Percentiles rank a stretch among this genome's conserved stretches.
phyloP scores from a whole-genome alignment of 352 stramenopile species.

The Globisporangium paddicum region DNA sequence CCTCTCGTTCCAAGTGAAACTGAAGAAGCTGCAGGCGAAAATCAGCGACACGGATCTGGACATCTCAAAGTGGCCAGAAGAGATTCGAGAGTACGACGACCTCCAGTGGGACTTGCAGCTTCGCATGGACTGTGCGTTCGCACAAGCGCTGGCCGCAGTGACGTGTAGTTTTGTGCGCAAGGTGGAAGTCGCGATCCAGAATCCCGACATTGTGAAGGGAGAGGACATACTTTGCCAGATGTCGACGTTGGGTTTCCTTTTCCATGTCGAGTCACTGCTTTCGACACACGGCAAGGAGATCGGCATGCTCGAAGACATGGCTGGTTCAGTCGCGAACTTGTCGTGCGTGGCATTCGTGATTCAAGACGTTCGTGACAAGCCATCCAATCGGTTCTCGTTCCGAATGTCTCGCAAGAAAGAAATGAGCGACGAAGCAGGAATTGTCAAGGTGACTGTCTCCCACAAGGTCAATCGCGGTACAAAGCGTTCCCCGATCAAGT shows the following conservation, averaged over 20 bases:
- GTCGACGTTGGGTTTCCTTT: slow-evolving; percentile 81
- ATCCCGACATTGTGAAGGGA: slow-evolving; percentile 61
- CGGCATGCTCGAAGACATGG: slow-evolving; percentile 94
- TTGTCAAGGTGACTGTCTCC: slow-evolving; percentile 75
- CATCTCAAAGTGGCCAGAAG: slow-evolving; percentile 72
- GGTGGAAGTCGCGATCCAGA: slow-evolving; percentile 79
- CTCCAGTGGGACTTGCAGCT: slow-evolving; percentile 84
- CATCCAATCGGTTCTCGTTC: slow-evolving; percentile 83
- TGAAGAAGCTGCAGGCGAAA: slow-evolving; percentile 82
- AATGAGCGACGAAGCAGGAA: slow-evolving; percentile 57
- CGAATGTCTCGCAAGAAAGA: slow-evolving; percentile 80
- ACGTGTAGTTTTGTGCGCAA: slow-evolving; percentile 84
- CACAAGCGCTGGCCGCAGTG: slow-evolving; percentile 66
- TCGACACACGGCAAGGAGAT: slow-evolving; percentile 95
- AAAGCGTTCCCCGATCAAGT: slow-evolving; percentile 69
- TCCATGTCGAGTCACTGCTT: slow-evolving; percentile 92
- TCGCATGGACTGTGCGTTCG: slow-evolving; percentile 78
- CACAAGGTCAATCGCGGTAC: slow-evolving; percentile 45
- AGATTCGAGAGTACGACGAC: slow-evolving; percentile 80
- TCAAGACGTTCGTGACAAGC: slow-evolving; percentile 82
- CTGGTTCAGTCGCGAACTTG: slow-evolving; percentile 73
- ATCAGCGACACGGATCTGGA: slow-evolving; percentile 65
- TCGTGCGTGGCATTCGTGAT: slow-evolving; percentile 84
- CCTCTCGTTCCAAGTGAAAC: slow-evolving; percentile 65
- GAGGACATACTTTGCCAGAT: slow-evolving; percentile 82